Percentiles rank a stretch among this genome's conserved stretches.
Evolutionary conservation across 2,329 filamentous ascomycete species (phyloP).

Genomic region (Remersonia thermophila): DNA sequence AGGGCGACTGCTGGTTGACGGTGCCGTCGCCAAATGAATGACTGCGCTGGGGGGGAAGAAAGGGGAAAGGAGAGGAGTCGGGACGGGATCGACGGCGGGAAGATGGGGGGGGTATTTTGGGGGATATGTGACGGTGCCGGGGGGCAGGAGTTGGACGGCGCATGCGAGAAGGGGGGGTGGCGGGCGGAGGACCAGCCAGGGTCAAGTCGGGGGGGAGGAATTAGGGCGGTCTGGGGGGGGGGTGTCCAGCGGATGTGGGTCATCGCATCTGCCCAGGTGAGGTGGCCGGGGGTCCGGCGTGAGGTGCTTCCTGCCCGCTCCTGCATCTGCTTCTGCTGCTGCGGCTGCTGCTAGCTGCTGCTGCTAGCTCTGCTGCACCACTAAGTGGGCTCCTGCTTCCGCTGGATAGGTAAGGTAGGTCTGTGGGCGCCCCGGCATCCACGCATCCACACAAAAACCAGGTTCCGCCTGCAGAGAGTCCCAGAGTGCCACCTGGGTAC

Average conservation of each 20-base stretch:
- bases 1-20: slow-evolving; percentile 16
- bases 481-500: too few species aligned
- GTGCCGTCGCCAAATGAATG: slow-evolving; percentile 17
- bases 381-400: too few species aligned
- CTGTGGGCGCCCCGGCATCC: too few species aligned
- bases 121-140: slow-evolving; percentile 15
- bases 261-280: too few species aligned
- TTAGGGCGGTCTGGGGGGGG: slow-evolving; percentile 1
- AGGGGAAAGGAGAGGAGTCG: slow-evolving; percentile 5
- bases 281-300: too few species aligned
- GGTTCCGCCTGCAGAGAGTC: too few species aligned
- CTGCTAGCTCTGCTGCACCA: too few species aligned
- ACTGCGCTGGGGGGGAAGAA: slow-evolving; percentile 13
- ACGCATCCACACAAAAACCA: too few species aligned
- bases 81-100: slow-evolving; percentile 3
- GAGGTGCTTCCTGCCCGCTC: too few species aligned
- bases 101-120: slow-evolving; percentile 10
- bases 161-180: slow-evolving; percentile 4
- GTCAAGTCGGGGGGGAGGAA: slow-evolving; percentile 1
- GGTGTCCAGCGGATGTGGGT: slow-evolving; percentile 1
- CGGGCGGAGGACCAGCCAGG: slow-evolving; percentile 1
- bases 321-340: too few species aligned
- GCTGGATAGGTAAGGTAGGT: too few species aligned
- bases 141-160: slow-evolving; percentile 1
- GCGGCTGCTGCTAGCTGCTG: too few species aligned